Evolutionary conservation across 768 basidiomycete genomes (phyloP).

Genomic region (Daedalea quercina): DNA sequence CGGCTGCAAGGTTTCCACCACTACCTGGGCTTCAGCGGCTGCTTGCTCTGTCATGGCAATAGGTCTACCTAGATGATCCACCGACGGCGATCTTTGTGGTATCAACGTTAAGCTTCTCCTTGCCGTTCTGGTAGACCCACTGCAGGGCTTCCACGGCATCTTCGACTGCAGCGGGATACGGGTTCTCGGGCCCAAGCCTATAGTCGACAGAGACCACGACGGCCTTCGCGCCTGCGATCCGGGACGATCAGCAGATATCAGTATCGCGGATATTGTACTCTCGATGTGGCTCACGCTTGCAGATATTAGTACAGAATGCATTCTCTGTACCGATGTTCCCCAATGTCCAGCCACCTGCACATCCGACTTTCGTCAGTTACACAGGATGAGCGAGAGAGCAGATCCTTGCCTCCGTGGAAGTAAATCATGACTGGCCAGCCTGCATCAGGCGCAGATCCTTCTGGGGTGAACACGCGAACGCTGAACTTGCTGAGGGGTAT

Average conservation of each 20-base stretch:
- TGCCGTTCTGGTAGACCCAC: constrained; percentile 51
- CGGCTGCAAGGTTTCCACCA: constrained; percentile 65
- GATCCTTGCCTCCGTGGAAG: constrained; percentile 60
- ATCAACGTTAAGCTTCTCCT: constrained; percentile 40
- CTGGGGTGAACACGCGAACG: constrained; percentile 60
- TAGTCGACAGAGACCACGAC: constrained; percentile 66
- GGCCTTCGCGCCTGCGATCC: constrained; percentile 43
- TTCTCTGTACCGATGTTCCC: constrained; percentile 56
- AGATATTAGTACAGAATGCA: constrained; percentile 57
- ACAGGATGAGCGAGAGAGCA: not conserved
- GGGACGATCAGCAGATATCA: not conserved
- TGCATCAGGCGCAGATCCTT: constrained; percentile 36
- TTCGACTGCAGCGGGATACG: constrained; percentile 65
- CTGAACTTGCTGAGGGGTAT: constrained; percentile 44
- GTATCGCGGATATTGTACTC: not conserved
- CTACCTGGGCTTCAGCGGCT: constrained; percentile 28
- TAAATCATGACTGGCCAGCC: constrained; percentile 74
- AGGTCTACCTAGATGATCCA: constrained; percentile 57
- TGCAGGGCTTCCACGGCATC: constrained; percentile 62
- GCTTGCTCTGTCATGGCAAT: not conserved
- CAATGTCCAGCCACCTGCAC: constrained; percentile 68
- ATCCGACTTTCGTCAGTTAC: not conserved
- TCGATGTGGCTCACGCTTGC: constrained; percentile 34
- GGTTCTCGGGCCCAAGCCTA: constrained; percentile 63
- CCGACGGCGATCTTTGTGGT: constrained; percentile 56